Conservation (phyloP, 352 stramenopile genomes). For the Phytophthora tentaculata region DNA sequence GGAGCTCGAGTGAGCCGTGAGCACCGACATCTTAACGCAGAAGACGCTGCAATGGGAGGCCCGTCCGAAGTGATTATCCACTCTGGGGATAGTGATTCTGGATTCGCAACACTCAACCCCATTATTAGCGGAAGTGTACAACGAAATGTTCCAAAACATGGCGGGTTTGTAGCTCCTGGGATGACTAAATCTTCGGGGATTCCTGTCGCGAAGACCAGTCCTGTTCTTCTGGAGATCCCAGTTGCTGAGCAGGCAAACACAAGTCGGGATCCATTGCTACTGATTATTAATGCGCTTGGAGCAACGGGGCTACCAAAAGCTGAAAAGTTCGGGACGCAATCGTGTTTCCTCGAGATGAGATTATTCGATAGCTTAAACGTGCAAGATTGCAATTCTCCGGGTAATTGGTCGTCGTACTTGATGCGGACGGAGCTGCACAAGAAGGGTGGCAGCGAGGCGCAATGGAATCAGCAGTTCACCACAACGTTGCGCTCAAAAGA, state of each 20-base stretch:
- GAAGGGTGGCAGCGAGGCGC: conserved; percentile 81
- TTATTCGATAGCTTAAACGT: conserved; percentile 33
- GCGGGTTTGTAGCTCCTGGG: conserved; percentile 26
- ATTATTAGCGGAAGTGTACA: conserved; percentile 45
- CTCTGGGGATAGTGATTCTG: conserved; percentile 68
- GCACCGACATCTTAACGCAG: conserved; percentile 20
- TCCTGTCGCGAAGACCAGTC: conserved; percentile 24
- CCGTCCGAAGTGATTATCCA: conserved; percentile 77
- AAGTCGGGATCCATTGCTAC: conserved; percentile 28
- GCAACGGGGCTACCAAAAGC: conserved; percentile 66
- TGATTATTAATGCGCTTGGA: conserved; percentile 69
- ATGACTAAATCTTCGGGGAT: conserved; percentile 33
- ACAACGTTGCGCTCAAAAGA: conserved; percentile 56
- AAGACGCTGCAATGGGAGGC: conserved; percentile 36
- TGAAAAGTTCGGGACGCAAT: conserved; percentile 83
- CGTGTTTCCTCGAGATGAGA: conserved; percentile 68
- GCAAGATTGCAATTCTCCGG: conserved; percentile 10
- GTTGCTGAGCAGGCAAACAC: conserved; percentile 28
- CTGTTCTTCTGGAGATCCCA: conserved; percentile 60
- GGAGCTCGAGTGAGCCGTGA: conserved; percentile 3
- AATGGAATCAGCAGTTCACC: conserved; percentile 87
- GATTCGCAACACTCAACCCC: conserved; percentile 73
- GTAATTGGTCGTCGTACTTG: conserved; percentile 29
- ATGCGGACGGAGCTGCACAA: conserved; percentile 75
- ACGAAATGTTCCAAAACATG: conserved; percentile 25